phyloP scores from a whole-genome alignment of 2,329 filamentous ascomycete species.

The Fusarium pilosicola region DNA sequence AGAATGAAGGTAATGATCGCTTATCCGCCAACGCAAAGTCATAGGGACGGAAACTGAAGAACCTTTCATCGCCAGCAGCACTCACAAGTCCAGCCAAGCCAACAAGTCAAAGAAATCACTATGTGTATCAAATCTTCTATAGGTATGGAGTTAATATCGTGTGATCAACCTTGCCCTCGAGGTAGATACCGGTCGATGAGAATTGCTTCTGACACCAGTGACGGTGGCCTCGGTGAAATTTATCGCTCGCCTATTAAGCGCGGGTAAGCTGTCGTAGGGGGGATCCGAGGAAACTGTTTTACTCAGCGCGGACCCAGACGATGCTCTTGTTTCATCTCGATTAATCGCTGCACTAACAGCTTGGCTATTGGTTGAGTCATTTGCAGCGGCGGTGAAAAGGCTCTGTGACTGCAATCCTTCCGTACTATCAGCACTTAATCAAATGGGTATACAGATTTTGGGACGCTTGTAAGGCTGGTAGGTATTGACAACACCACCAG shows the following conservation, averaged over 20 bases:
- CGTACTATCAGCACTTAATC: fast-evolving
- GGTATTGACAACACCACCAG: fast-evolving
- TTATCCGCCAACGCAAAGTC: neutral
- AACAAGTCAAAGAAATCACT: neutral
- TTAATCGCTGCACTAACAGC: neutral
- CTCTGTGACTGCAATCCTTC: neutral
- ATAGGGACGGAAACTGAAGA: too few relatives aligned
- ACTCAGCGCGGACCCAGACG: neutral
- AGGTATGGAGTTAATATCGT: neutral
- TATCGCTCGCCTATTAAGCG: fast-evolving
- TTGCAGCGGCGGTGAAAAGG: fast-evolving
- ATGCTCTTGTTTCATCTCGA: neutral
- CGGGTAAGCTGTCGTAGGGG: fast-evolving
- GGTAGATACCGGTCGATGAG: neutral
- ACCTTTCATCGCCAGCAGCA: too few relatives aligned
- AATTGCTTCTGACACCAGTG: neutral
- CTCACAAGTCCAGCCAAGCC: neutral
- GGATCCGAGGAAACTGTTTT: neutral
- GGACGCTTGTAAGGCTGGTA: neutral
- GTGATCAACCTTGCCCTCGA: neutral
- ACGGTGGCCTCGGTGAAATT: fast-evolving
- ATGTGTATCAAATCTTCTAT: neutral
- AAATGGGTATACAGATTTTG: neutral
- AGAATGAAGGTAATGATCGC: too few relatives aligned
- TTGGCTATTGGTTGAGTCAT: neutral